Evolutionary conservation across 2,329 filamentous ascomycete species (phyloP), one percentile per base, ranked within the genome.

Genomic region (Proliferodiscus dingleyae): DNA sequence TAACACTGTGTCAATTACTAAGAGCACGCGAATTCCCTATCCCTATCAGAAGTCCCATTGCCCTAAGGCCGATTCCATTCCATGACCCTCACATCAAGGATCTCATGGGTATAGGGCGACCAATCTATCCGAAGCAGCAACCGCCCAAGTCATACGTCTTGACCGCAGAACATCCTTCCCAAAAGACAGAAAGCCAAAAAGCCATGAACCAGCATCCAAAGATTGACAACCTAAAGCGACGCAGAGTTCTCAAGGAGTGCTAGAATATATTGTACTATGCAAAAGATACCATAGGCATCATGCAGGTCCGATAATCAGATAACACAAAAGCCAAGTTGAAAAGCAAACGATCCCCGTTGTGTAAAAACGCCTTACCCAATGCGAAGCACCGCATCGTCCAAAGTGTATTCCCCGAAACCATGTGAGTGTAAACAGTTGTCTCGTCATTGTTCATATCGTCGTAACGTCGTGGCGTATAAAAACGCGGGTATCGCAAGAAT

Each of bases 401-500:
- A 13, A 19, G n/a, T 36, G 19, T 19, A 22, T 13, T 37, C 15
- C 22, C 33, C 24, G 11, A 11, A 37, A 37, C 15, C 13, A 22
- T 21, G 4, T 37, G 16, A 18, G 18, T 18, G 13, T 21, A 37
- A 16, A 22, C 7, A 19, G 15, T 37, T 8, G 26, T 39, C 23
- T 43, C 18, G n/a, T 34, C 8, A 37, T 23, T 29, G 39, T 22
- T 43, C 39, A 36, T 47, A 21, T 50, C 37, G 30, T 49, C 21
- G 47, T 56, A 37, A 50, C 33, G 43, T 59, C 49, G 43, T 54
- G 46, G 50, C 51, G 54, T 54, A 46, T 53, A 53, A 49, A 46
- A 47, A 56, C 56, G 52, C 53, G 52, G 54, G 56, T 57, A 59
- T 59, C 54, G 49, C 41, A 43, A 40, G 50, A 52, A 45, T n/a